These are phyloP conservation scores for Pyracantha coccinea DNA, from an alignment of 331 rosid species.

Conservation along the genomic window DNA sequence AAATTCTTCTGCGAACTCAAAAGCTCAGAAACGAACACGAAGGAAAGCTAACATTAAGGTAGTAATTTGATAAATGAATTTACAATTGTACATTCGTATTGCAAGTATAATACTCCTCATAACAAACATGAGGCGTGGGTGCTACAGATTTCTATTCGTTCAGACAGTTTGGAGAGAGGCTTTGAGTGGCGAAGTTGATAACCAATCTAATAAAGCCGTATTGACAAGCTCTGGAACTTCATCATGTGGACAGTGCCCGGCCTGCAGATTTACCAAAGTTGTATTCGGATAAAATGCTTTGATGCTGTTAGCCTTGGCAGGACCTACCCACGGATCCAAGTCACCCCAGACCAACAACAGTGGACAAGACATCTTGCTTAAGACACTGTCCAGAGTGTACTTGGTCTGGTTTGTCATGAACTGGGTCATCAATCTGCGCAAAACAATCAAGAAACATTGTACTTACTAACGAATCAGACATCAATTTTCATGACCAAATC, in stretches of 20 bases:
- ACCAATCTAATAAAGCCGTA: constrained; percentile 70
- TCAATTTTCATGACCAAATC: background rate
- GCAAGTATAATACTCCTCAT: background rate
- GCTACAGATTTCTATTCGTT: constrained; percentile 17
- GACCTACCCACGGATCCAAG: constrained; percentile 97
- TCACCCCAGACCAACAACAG: constrained; percentile 84
- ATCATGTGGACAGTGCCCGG: constrained; percentile 92
- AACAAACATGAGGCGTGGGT: background rate
- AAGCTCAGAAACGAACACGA: background rate
- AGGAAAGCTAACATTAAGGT: background rate
- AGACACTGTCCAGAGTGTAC: constrained; percentile 60
- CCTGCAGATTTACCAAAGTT: constrained; percentile 62
- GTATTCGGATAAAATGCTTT: constrained; percentile 71
- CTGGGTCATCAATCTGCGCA: constrained; percentile 69
- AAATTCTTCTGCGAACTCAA: background rate
- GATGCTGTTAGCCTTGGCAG: constrained; percentile 68
- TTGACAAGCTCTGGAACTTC: constrained; percentile 80
- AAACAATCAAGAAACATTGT: background rate
- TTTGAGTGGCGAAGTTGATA: constrained; percentile 37
- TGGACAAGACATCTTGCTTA: constrained; percentile 68
- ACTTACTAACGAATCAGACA: background rate
- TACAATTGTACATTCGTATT: background rate
- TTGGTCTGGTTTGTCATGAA: constrained; percentile 76
- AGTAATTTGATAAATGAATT: background rate
- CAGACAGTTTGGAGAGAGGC: constrained; percentile 35